Evolutionary conservation across 2,329 filamentous ascomycete species (phyloP).

Genomic region (Grosmannia clavigera): DNA sequence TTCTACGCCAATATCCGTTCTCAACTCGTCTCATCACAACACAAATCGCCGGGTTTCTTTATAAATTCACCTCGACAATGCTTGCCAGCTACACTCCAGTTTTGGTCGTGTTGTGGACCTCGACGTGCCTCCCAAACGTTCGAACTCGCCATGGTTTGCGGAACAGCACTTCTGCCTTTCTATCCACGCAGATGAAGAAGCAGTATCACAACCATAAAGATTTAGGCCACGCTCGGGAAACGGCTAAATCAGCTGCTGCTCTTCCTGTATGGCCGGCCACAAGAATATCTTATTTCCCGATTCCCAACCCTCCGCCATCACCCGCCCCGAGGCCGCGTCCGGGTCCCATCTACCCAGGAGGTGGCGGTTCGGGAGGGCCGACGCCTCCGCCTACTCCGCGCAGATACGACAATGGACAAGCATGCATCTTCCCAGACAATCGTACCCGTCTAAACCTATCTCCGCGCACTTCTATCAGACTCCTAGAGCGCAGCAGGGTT

Average conservation of each 20-base stretch:
- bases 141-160: not conserved
- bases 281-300: not conserved
- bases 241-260: not conserved
- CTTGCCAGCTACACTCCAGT: not conserved
- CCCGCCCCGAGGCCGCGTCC: conserved; percentile 8
- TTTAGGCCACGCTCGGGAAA: not conserved
- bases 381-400: conserved; percentile 10
- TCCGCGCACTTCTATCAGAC: not conserved
- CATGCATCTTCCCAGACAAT: not conserved
- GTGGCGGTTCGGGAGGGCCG: conserved; percentile 9
- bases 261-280: not conserved
- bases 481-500: not conserved
- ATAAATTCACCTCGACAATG: not conserved
- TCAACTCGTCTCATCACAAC: not conserved
- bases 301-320: conserved; percentile 3
- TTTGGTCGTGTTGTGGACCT: not conserved
- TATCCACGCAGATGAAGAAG: not conserved
- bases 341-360: conserved; percentile 7
- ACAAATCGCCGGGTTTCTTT: not conserved
- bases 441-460: not conserved
- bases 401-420: not conserved
- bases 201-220: not conserved
- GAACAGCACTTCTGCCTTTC: not conserved
- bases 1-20: not conserved
- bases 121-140: not conserved